Conservation (phyloP, 2,329 filamentous ascomycete species). For the Aspergillus viridinutans region DNA sequence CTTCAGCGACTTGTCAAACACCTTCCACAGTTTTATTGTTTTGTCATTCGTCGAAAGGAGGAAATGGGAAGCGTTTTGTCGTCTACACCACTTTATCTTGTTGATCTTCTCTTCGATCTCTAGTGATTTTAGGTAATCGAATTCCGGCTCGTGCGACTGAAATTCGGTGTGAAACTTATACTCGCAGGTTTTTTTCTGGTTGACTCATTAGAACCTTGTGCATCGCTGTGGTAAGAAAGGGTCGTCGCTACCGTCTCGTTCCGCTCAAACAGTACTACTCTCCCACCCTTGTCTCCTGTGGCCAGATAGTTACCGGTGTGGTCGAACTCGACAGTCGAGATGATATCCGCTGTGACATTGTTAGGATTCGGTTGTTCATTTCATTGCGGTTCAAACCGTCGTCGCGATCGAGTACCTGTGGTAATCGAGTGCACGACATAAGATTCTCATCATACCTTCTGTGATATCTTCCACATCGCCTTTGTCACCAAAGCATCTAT, state of each 20-base stretch:
- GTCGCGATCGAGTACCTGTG: background rate
- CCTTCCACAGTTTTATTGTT: constrained; percentile 99
- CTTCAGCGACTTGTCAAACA: constrained; percentile 98
- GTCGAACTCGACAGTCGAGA: constrained; percentile 51
- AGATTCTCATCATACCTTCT: constrained; percentile 61
- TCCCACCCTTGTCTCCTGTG: constrained; percentile 50
- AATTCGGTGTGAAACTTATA: constrained; percentile 99
- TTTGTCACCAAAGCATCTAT: constrained; percentile 98
- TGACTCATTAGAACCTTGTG: constrained; percentile 29
- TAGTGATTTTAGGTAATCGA: constrained; percentile 97
- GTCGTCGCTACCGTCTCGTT: constrained; percentile 75
- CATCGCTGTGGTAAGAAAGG: constrained; percentile 5
- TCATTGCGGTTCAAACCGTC: background rate
- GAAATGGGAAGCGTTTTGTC: constrained; percentile 98
- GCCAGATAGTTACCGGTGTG: constrained; percentile 51
- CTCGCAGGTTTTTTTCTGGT: constrained; percentile 98
- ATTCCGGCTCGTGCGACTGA: constrained; percentile 98
- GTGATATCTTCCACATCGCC: constrained; percentile 99
- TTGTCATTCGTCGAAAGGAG: constrained; percentile 98
- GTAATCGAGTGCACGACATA: background rate
- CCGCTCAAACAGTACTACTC: constrained; percentile 55
- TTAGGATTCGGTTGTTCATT: background rate
- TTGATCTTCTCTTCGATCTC: constrained; percentile 99
- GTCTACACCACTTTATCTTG: constrained; percentile 99
- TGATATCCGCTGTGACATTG: constrained; percentile 43